phyloP scores from a whole-genome alignment of 345 rosid species.

The Chamaenerion angustifolium region DNA sequence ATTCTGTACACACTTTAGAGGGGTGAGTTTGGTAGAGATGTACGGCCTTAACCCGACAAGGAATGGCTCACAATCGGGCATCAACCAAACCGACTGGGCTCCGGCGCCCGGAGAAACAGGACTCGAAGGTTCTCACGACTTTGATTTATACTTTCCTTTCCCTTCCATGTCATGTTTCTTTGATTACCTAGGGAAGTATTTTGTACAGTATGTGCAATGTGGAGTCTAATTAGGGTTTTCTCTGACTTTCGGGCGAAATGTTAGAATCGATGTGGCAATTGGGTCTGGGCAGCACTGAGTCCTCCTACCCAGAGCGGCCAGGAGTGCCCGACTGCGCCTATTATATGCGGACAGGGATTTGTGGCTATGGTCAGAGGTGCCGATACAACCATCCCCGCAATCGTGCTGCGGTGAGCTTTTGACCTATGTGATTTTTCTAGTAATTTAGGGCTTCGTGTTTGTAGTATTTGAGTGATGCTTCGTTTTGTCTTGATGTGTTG shows the following conservation, averaged over 20 bases:
- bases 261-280: conserved; percentile 77
- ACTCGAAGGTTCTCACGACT: conserved; percentile 38
- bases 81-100: conserved; percentile 38
- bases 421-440: not conserved
- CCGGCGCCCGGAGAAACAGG: conserved; percentile 40
- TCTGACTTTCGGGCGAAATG: conserved; percentile 9
- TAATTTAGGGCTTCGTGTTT: not conserved
- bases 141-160: conserved; percentile 4
- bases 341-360: conserved; percentile 85
- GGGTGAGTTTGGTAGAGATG: conserved; percentile 35
- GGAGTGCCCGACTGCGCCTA: conserved; percentile 79
- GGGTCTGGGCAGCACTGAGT: conserved; percentile 31
- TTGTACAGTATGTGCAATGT: conserved; percentile 14
- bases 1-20: not conserved
- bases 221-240: conserved; percentile 22
- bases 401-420: conserved; percentile 55
- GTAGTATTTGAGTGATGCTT: conserved; percentile 2
- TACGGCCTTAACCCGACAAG: conserved; percentile 46
- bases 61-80: conserved; percentile 49
- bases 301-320: conserved; percentile 68
- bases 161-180: not conserved
- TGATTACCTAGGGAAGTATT: not conserved
- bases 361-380: conserved; percentile 74
- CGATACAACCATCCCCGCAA: conserved; percentile 93
- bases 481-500: not conserved